These are phyloP conservation scores for Hypseocharis bilobata DNA, from an alignment of 441 rosid genomes.

Conservation along the genomic window DNA sequence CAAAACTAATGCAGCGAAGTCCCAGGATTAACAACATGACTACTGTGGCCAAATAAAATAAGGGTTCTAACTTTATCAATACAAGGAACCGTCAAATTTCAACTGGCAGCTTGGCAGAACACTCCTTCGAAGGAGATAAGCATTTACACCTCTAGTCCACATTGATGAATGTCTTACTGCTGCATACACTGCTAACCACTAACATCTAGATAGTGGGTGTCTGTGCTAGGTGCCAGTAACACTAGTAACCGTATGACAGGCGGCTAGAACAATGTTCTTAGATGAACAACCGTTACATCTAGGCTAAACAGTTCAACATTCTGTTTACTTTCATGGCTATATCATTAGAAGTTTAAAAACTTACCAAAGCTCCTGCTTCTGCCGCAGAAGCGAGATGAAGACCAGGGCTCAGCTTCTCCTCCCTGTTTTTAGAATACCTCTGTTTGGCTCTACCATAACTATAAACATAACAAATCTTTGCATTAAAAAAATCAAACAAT, in stretches of 20 bases:
- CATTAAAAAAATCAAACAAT: background rate
- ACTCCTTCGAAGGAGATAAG: background rate
- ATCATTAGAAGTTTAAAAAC: constrained; percentile 23
- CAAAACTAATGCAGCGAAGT: background rate
- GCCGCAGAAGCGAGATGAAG: constrained; percentile 92
- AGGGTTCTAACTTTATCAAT: background rate
- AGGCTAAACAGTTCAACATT: background rate
- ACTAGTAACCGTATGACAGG: no score
- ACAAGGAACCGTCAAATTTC: background rate
- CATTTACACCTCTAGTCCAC: no score
- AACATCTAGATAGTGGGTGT: no score
- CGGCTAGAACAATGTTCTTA: background rate
- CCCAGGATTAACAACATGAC: background rate
- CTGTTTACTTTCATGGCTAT: background rate
- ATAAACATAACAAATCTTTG: constrained; percentile 14
- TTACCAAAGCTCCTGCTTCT: constrained; percentile 89
- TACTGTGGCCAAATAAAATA: background rate
- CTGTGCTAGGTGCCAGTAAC: no score
- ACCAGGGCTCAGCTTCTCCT: constrained; percentile 48
- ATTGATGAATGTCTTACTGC: no score
- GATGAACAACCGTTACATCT: background rate
- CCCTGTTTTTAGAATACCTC: constrained; percentile 56
- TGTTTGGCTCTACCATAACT: constrained; percentile 83
- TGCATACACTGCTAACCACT: no score
- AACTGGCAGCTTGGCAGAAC: background rate